A percentile compares a stretch with the other conserved stretches of the same genome.
Evolutionary conservation across 352 stramenopile genomes (phyloP).

Genomic region (Phytophthora pisi): DNA sequence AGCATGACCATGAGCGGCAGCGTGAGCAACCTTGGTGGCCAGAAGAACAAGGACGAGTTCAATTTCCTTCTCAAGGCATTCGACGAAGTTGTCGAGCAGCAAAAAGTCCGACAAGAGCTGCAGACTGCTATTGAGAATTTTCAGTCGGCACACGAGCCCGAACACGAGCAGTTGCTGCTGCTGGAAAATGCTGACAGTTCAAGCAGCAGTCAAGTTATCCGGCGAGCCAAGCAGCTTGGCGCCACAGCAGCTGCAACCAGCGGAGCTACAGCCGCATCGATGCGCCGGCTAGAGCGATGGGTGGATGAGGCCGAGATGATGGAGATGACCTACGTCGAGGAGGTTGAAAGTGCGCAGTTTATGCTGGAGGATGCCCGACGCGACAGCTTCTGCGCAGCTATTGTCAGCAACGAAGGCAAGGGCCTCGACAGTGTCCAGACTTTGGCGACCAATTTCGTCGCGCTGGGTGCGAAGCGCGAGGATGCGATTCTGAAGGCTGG

Average conservation of each 20-base stretch:
- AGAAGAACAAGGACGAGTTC: conserved; percentile 66
- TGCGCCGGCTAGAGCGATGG: conserved; percentile 59
- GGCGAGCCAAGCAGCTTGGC: conserved; percentile 29
- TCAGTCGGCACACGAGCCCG: conserved; percentile 38
- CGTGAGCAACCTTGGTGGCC: conserved; percentile 26
- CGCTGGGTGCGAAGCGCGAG: conserved; percentile 62
- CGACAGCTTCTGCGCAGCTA: conserved; percentile 64
- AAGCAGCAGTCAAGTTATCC: conserved; percentile 36
- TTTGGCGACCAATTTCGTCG: conserved; percentile 66
- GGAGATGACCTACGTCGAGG: conserved; percentile 73
- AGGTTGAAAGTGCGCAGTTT: conserved; percentile 75
- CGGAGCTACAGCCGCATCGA: conserved; percentile 37
- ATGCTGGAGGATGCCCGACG: conserved; percentile 68
- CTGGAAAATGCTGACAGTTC: conserved; percentile 31
- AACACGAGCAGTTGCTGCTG: conserved; percentile 40
- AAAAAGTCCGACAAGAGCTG: conserved; percentile 58
- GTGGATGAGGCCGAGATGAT: conserved; percentile 72
- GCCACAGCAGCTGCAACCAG: conserved; percentile 25
- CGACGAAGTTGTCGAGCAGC: conserved; percentile 62
- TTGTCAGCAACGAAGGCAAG: conserved; percentile 65
- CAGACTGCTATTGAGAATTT: conserved; percentile 51
- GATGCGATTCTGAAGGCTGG: conserved; percentile 75
- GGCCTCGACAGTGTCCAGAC: conserved; percentile 67
- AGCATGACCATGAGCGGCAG: conserved; percentile 51
- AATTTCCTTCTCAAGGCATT: conserved; percentile 72